Conservation (phyloP, 2,329 filamentous ascomycete genomes). For the Pyricularia grisea region DNA sequence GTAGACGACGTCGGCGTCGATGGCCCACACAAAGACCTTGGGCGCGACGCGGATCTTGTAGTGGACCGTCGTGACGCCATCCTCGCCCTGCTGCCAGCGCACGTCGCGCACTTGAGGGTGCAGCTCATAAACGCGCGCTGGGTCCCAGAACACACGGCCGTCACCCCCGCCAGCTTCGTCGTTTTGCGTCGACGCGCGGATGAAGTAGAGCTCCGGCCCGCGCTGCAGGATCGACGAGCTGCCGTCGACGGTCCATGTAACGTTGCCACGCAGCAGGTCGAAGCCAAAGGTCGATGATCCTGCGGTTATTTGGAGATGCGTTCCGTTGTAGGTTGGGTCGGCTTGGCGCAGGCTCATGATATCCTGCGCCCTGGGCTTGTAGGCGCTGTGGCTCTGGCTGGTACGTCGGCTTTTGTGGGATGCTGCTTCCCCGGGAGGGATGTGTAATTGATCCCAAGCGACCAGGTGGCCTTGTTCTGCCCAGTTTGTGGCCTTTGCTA, state of each 20-base stretch:
- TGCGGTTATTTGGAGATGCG: neutral
- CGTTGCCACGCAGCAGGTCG: neutral
- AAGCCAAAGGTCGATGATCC: neutral
- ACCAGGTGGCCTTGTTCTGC: neutral
- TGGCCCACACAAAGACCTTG: constrained; percentile 34
- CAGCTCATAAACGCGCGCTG: neutral
- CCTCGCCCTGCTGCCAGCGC: constrained; percentile 8
- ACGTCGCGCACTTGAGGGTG: constrained; percentile 7
- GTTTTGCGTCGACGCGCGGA: neutral
- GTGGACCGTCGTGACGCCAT: constrained; percentile 17
- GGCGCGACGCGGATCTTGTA: constrained; percentile 32
- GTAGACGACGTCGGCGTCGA: constrained; percentile 25
- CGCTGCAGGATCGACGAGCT: neutral
- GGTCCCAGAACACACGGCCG: neutral
- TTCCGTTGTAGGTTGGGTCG: neutral
- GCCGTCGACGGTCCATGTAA: neutral
- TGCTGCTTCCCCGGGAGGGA: neutral
- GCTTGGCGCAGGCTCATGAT: neutral
- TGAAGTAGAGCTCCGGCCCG: neutral
- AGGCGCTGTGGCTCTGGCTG: neutral
- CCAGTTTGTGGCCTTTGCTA: neutral
- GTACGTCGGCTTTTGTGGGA: neutral
- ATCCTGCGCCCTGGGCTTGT: neutral
- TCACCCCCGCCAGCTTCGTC: neutral
- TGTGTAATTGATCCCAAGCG: neutral